A percentile compares a stretch with the other conserved stretches of the same genome.
Conservation (phyloP, 108 stramenopile genomes). For the Cyclotella baltica region DNA sequence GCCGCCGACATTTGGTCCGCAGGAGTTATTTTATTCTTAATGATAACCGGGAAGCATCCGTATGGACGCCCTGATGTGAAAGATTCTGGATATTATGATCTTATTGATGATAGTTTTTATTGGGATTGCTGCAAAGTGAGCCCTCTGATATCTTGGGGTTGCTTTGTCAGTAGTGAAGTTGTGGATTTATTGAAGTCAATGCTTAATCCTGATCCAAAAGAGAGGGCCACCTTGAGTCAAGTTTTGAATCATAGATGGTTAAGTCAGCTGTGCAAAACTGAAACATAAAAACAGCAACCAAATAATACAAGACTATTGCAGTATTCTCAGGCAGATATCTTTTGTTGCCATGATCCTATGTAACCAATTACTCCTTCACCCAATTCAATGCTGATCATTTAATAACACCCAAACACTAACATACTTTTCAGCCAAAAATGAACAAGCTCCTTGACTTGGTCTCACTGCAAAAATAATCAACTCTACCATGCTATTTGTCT, state of each 20-base stretch:
- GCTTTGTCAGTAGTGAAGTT: slow-evolving; percentile 48
- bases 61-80: slow-evolving; percentile 67
- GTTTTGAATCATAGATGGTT: slow-evolving; percentile 74
- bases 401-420: too few relatives aligned
- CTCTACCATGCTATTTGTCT: too few relatives aligned
- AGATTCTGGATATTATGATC: slow-evolving; percentile 69
- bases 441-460: too few relatives aligned
- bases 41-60: slow-evolving; percentile 84
- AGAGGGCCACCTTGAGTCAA: slow-evolving; percentile 71
- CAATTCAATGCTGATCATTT: too few relatives aligned
- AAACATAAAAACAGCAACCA: too few relatives aligned
- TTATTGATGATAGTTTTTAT: slow-evolving; percentile 65
- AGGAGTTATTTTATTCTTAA: slow-evolving; percentile 89
- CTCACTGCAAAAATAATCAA: too few relatives aligned
- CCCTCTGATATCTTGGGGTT: slow-evolving; percentile 66
- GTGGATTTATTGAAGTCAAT: slow-evolving; percentile 74
- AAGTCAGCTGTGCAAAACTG: not conserved
- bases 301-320: too few relatives aligned
- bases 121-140: slow-evolving; percentile 63
- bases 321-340: too few relatives aligned
- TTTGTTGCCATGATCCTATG: too few relatives aligned
- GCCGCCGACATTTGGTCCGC: slow-evolving; percentile 90
- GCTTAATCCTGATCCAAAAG: slow-evolving; percentile 67
- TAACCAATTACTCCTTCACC: too few relatives aligned
- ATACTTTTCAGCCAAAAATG: too few relatives aligned